These are phyloP conservation scores for Plantago major DNA, from an alignment of 257 asterid species.

Conservation along the genomic window DNA sequence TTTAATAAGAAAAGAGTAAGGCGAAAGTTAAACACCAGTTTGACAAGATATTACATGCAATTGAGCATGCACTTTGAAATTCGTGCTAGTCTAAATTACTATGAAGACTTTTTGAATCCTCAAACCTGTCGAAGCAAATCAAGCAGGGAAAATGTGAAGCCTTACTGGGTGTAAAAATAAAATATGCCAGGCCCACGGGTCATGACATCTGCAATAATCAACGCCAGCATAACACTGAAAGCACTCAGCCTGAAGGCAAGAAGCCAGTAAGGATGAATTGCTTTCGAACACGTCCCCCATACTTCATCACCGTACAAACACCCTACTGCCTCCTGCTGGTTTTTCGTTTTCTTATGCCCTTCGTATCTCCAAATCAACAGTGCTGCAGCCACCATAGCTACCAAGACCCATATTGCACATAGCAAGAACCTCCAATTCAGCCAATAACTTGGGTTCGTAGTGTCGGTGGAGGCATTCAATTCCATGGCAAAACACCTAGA, in stretches of 20 bases:
- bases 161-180: constrained; percentile 75
- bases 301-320: constrained; percentile 41
- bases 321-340: constrained; percentile 29
- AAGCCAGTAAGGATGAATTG: constrained; percentile 62
- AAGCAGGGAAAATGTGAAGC: not conserved
- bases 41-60: not conserved
- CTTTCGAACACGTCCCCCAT: constrained; percentile 59
- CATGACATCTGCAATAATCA: constrained; percentile 50
- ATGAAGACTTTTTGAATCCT: too few species aligned
- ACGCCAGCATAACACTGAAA: constrained; percentile 42
- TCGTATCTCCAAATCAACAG: constrained; percentile 69
- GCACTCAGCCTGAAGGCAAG: constrained; percentile 59
- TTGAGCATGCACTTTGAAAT: not conserved
- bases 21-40: not conserved
- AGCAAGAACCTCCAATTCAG: constrained; percentile 74
- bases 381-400: constrained; percentile 37
- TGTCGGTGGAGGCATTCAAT: constrained; percentile 44
- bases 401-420: constrained; percentile 53
- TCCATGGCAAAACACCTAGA: constrained; percentile 27
- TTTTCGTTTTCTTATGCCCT: constrained; percentile 37
- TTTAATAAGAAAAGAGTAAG: constrained; percentile 26
- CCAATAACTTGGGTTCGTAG: constrained; percentile 72
- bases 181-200: constrained; percentile 48
- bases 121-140: not conserved
- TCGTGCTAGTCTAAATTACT: too few species aligned